Conservation (phyloP, 495 filamentous ascomycete species). For the Aspergillus ostianus region DNA sequence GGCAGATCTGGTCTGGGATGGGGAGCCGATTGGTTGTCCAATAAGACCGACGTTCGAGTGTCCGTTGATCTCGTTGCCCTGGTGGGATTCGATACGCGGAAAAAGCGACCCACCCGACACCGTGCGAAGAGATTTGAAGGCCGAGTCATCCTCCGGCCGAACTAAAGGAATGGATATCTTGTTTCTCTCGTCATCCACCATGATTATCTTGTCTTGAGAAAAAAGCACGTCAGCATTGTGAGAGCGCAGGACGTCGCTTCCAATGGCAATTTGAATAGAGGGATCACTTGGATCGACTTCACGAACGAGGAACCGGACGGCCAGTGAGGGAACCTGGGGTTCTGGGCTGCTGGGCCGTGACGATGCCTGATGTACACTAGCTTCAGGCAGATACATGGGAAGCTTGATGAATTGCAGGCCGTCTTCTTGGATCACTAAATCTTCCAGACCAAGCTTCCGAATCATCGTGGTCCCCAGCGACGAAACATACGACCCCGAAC, state of each 20-base stretch:
- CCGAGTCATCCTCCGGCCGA: slow-evolving; percentile 80
- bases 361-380: slow-evolving; percentile 72
- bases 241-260: slow-evolving; percentile 80
- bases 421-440: slow-evolving; percentile 63
- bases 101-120: slow-evolving; percentile 34
- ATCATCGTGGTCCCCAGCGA: slow-evolving; percentile 70
- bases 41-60: slow-evolving; percentile 30
- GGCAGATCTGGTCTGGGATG: slow-evolving; percentile 21
- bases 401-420: slow-evolving; percentile 68
- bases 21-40: slow-evolving; percentile 18
- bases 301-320: slow-evolving; percentile 71
- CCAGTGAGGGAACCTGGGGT: slow-evolving; percentile 77
- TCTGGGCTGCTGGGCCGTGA: slow-evolving; percentile 70
- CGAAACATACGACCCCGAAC: slow-evolving; percentile 87
- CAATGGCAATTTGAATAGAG: slow-evolving; percentile 75
- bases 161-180: slow-evolving; percentile 92
- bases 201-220: slow-evolving; percentile 81
- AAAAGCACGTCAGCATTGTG: slow-evolving; percentile 91
- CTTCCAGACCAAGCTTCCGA: slow-evolving; percentile 65
- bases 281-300: slow-evolving; percentile 51
- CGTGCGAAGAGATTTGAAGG: slow-evolving; percentile 75
- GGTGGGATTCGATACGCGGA: slow-evolving; percentile 8
- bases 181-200: slow-evolving; percentile 82
- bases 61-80: slow-evolving; percentile 18
- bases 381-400: slow-evolving; percentile 85